A percentile compares a stretch with the other conserved stretches of the same genome.
These are phyloP conservation scores for Saturnispora bothae DNA, from an alignment of 805 yeast species.

Conservation along the genomic window DNA sequence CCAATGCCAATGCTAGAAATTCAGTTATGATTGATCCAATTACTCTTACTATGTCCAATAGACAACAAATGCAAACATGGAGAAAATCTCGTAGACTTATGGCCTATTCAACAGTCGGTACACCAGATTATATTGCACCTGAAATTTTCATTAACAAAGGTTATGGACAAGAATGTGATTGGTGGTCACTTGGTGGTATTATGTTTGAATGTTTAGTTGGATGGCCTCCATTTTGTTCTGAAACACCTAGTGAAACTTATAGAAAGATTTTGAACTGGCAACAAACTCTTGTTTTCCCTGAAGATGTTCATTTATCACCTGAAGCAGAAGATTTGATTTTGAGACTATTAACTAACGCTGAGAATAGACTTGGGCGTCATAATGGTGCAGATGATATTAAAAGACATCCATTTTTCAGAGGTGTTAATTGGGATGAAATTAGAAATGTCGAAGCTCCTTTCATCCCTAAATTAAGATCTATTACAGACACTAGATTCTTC, in stretches of 20 bases:
- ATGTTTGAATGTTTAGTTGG: slow-evolving; percentile 95
- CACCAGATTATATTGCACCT: slow-evolving; percentile 94
- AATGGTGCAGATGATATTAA: slow-evolving; percentile 92
- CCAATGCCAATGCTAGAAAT: slow-evolving; percentile 47
- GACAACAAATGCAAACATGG: slow-evolving; percentile 96
- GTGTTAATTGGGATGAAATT: slow-evolving; percentile 91
- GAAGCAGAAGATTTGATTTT: slow-evolving; percentile 84
- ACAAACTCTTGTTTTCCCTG: slow-evolving; percentile 80
- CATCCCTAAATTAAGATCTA: slow-evolving; percentile 80
- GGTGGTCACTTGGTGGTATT: slow-evolving; percentile 97
- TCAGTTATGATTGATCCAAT: slow-evolving; percentile 89
- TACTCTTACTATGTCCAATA: slow-evolving; percentile 87
- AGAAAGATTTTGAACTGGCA: slow-evolving; percentile 87
- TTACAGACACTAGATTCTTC: slow-evolving; percentile 95
- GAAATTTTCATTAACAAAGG: slow-evolving; percentile 90
- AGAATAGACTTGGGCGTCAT: slow-evolving; percentile 70
- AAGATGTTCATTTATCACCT: slow-evolving; percentile 78
- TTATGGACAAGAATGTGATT: slow-evolving; percentile 93
- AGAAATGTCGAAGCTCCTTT: slow-evolving; percentile 87
- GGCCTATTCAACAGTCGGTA: slow-evolving; percentile 96
- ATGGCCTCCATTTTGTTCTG: slow-evolving; percentile 96
- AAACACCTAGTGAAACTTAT: slow-evolving; percentile 89
- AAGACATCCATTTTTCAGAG: slow-evolving; percentile 84
- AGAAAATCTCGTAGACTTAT: slow-evolving; percentile 79
- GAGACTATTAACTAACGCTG: slow-evolving; percentile 65